Percentiles rank a stretch among this genome's conserved stretches.
phyloP scores from a whole-genome alignment of 2,329 filamentous ascomycete genomes.

The Tolypocladium capitatum region DNA sequence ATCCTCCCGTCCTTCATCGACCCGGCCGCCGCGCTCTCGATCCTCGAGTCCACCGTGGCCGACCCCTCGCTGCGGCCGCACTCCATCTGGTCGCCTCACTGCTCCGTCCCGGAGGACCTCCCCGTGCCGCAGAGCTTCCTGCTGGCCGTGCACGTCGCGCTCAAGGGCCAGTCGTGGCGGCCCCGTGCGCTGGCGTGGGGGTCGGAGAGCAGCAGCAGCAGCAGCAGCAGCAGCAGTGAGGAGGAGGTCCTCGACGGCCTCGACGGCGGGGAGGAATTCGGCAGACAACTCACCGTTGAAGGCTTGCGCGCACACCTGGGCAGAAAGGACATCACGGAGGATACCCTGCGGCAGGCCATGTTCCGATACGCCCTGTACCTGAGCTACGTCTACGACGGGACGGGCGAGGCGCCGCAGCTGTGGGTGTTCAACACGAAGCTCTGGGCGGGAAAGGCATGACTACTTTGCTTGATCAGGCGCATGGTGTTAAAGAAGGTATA shows the following conservation, averaged over 20 bases:
- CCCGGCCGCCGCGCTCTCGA: constrained; percentile 10
- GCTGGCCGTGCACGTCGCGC: constrained; percentile 15
- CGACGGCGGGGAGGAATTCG: constrained; percentile 1
- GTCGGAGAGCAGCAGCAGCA: constrained; percentile 3
- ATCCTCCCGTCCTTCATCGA: constrained; percentile 18
- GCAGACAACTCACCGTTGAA: constrained; percentile 7
- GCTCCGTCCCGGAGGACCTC: constrained; percentile 15
- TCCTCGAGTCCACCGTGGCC: constrained; percentile 9
- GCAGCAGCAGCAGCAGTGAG: constrained; percentile 5
- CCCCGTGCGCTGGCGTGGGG: background rate
- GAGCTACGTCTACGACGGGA: constrained; percentile 16
- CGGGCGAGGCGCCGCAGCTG: constrained; percentile 14
- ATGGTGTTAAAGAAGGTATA: background rate
- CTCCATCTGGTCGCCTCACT: constrained; percentile 22
- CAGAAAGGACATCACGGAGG: constrained; percentile 10
- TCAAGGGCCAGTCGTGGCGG: constrained; percentile 13
- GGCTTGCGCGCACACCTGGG: constrained; percentile 7
- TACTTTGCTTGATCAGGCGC: background rate
- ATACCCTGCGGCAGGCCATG: constrained; percentile 12
- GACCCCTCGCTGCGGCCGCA: constrained; percentile 11
- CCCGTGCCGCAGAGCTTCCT: constrained; percentile 18
- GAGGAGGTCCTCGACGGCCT: constrained; percentile 2
- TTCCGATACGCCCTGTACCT: constrained; percentile 23
- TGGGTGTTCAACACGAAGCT: constrained; percentile 16
- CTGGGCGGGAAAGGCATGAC: constrained; percentile 4